phyloP scores from a whole-genome alignment of 768 basidiomycete species.

The Gymnopilus dilepis region DNA sequence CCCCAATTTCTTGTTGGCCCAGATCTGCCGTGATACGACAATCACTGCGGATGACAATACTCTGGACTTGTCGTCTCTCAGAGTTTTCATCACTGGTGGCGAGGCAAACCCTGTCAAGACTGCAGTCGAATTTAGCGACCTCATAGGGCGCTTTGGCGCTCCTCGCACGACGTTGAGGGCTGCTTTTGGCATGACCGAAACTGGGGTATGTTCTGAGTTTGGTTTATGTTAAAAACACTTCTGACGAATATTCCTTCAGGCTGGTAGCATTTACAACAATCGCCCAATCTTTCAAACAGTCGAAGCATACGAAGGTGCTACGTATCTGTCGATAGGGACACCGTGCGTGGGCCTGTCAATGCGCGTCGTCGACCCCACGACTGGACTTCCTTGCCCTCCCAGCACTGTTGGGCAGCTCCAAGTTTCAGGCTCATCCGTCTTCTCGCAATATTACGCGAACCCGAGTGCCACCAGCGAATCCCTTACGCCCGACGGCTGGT shows the following conservation, averaged over 20 bases:
- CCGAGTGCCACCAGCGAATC: neutral
- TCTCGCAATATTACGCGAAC: neutral
- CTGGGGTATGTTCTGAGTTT: neutral
- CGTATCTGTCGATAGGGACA: conserved; percentile 4
- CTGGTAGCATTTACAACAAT: neutral
- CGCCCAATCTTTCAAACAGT: neutral
- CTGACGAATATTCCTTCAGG: no score
- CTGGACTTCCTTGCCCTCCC: neutral
- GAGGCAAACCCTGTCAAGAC: conserved; percentile 2
- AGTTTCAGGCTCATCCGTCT: neutral
- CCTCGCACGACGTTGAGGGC: neutral
- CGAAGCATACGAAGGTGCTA: neutral
- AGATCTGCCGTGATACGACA: neutral
- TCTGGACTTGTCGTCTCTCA: neutral
- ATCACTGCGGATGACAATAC: neutral
- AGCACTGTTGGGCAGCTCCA: neutral
- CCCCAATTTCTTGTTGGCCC: conserved; percentile 2
- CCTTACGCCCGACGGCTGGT: neutral
- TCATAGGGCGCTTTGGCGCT: conserved; percentile 1
- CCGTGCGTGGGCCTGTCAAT: neutral
- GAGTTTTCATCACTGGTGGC: neutral
- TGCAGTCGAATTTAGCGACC: conserved; percentile 3
- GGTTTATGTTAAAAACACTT: no score
- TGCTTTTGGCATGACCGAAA: conserved; percentile 6
- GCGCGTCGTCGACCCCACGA: neutral